Evolutionary conservation across 495 filamentous ascomycete species (phyloP), one percentile per base, ranked within the genome.

Genomic region (Geoglossum glabrum): DNA sequence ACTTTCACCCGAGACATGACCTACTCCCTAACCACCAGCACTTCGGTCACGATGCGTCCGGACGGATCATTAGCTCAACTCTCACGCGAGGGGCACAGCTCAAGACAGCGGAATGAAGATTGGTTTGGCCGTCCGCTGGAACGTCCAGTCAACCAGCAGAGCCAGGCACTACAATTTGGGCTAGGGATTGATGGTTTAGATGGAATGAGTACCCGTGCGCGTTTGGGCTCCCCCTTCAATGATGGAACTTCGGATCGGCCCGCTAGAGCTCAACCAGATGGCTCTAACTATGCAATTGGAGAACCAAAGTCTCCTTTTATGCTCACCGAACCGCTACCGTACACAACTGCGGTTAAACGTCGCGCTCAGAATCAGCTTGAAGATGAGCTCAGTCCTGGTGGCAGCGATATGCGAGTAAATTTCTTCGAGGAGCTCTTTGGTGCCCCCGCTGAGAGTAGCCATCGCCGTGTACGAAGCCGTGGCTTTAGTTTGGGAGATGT

Each of bases 1-100:
- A 40, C 56, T 49, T 58, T 52, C 36, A 26, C 62, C 64, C 82
- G 85, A 46, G 88, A 92, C 57, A 84, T 97, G 71, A 83, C 86
- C 45, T 71, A 94, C 38, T 96, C 92, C 36, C 78, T 98, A 36
- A 77, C 81, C 3, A 76, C 87, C 21, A 89, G 85, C 68, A 85
- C 85, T 9, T 77, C 89, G 15, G 76, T 83, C n/a, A 79, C 78
- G 17, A 90, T 90, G 86, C 79, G 84, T 56, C 80, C 78, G 1
- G 74, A 78, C 34, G 84, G 79, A 47, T 82, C 85, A 0, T 67
- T 97, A 55, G 78, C 86, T 21, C 75, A 77, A 60, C 65, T 86
- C 33, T 68, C 78, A n/a, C 66, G 71, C 40, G 68, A 67, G 23
- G 65, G 70, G 55, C 19, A 56, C 19, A 60, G 62, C 10, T 60